Evolutionary conservation across 2,329 filamentous ascomycete species (phyloP).

Genomic region (Paramyrothecium sp.): DNA sequence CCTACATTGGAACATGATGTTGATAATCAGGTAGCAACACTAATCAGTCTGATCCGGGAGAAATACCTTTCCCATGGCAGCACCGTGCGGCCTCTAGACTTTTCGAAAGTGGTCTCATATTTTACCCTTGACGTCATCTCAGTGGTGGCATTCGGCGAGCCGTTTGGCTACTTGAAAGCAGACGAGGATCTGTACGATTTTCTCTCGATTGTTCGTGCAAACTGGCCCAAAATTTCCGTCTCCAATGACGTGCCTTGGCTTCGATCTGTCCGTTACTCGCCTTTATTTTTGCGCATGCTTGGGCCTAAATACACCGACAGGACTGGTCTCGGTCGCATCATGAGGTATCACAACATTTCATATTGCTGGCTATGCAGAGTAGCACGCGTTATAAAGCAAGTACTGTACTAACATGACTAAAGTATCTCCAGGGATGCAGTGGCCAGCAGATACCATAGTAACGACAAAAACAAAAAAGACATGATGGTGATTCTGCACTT

Average conservation of each 20-base stretch:
- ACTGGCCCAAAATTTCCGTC: conserved; percentile 41
- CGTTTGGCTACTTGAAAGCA: conserved; percentile 43
- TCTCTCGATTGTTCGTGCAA: conserved; percentile 39
- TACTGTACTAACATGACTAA: neutral
- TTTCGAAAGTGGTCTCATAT: conserved; percentile 1
- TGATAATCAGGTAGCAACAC: neutral
- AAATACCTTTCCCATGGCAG: neutral
- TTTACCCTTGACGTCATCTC: conserved; percentile 55
- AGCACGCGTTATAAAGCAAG: too few species aligned
- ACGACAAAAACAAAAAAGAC: neutral
- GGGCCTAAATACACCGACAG: conserved; percentile 8
- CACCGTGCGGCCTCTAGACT: neutral
- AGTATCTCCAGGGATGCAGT: neutral
- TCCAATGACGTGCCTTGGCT: conserved; percentile 41
- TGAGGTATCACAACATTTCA: neutral
- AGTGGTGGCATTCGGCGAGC: conserved; percentile 45
- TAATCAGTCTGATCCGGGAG: neutral
- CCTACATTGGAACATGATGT: neutral
- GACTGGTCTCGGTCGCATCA: conserved; percentile 4
- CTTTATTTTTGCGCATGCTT: conserved; percentile 18
- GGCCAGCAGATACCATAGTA: neutral
- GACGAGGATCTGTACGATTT: conserved; percentile 47
- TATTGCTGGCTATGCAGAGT: too few species aligned
- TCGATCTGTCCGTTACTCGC: conserved; percentile 36
- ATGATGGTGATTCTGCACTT: neutral